These are phyloP conservation scores for Cenchrus purpureus DNA, from an alignment of 176 grass and related monocot species.

Conservation along the genomic window DNA sequence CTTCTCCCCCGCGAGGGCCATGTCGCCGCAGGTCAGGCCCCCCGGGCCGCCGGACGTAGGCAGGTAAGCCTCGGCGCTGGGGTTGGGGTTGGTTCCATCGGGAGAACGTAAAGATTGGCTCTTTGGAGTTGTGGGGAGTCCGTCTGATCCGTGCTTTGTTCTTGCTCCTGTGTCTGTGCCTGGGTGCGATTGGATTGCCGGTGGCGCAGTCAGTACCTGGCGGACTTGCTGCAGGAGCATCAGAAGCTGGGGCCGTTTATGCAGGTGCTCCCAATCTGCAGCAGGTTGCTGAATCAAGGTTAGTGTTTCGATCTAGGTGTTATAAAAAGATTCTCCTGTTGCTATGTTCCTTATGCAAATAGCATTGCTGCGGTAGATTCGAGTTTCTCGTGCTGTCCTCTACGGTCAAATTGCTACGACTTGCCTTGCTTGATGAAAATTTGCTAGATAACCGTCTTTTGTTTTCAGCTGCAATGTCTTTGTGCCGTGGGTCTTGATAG, in stretches of 20 bases:
- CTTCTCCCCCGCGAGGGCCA: constrained; percentile 64
- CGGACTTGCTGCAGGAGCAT: constrained; percentile 83
- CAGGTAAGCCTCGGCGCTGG: constrained; percentile 49
- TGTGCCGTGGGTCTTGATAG: not conserved
- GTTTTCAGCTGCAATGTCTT: not conserved
- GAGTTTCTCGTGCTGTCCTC: constrained; percentile 5
- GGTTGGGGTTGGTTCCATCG: constrained; percentile 30
- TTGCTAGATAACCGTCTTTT: constrained; percentile 5
- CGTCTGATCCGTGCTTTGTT: constrained; percentile 42
- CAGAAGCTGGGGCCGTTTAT: constrained; percentile 90
- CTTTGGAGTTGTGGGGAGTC: not conserved
- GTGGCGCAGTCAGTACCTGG: constrained; percentile 75
- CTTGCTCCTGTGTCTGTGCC: not conserved
- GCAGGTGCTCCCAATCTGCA: constrained; percentile 92
- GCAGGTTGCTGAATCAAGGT: constrained; percentile 77
- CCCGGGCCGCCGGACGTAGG: constrained; percentile 51
- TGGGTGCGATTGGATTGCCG: constrained; percentile 31
- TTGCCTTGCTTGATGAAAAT: constrained; percentile 11
- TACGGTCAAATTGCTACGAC: not conserved
- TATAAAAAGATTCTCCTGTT: not conserved
- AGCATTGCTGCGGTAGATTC: constrained; percentile 42
- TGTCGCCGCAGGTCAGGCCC: constrained; percentile 62
- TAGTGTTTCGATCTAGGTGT: constrained; percentile 25
- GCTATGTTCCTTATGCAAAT: not conserved
- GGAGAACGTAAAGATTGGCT: constrained; percentile 23